Evolutionary conservation across 495 filamentous ascomycete species (phyloP).

Genomic region (Thermochaetoides thermophila): DNA sequence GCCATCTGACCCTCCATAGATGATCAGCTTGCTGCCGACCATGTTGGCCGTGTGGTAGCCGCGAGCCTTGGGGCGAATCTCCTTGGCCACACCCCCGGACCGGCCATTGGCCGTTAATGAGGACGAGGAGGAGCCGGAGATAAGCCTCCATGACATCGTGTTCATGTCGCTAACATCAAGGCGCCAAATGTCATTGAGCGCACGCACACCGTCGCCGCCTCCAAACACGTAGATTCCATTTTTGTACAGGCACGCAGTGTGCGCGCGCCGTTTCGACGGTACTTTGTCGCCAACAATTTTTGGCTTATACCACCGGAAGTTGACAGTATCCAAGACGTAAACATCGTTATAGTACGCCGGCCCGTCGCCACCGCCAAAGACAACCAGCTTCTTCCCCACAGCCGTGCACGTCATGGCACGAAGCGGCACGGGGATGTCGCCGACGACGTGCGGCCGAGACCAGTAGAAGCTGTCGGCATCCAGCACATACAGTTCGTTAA

Average conservation of each 20-base stretch:
- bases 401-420: slow-evolving; percentile 54
- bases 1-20: slow-evolving; percentile 50
- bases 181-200: slow-evolving; percentile 53
- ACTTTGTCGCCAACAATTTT: slow-evolving; percentile 35
- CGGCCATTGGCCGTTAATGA: slow-evolving; percentile 1
- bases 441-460: slow-evolving; percentile 41
- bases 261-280: slow-evolving; percentile 43
- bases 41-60: slow-evolving; percentile 58
- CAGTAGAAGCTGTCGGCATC: slow-evolving; percentile 53
- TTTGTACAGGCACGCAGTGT: slow-evolving; percentile 51
- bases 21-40: slow-evolving; percentile 51
- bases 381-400: slow-evolving; percentile 48
- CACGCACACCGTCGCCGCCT: slow-evolving; percentile 48
- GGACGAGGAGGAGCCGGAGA: slow-evolving; percentile 19
- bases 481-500: slow-evolving; percentile 50
- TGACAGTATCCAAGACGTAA: slow-evolving; percentile 51
- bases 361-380: slow-evolving; percentile 52
- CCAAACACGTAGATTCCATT: slow-evolving; percentile 55
- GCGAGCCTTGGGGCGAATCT: slow-evolving; percentile 38
- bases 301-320: slow-evolving; percentile 43
- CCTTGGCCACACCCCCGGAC: slow-evolving; percentile 8
- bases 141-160: slow-evolving; percentile 48
- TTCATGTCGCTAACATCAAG: slow-evolving; percentile 46
- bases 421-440: slow-evolving; percentile 44
- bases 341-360: slow-evolving; percentile 56